These are phyloP conservation scores for Camelina laxa DNA, from an alignment of 345 rosid genomes.

Conservation along the genomic window DNA sequence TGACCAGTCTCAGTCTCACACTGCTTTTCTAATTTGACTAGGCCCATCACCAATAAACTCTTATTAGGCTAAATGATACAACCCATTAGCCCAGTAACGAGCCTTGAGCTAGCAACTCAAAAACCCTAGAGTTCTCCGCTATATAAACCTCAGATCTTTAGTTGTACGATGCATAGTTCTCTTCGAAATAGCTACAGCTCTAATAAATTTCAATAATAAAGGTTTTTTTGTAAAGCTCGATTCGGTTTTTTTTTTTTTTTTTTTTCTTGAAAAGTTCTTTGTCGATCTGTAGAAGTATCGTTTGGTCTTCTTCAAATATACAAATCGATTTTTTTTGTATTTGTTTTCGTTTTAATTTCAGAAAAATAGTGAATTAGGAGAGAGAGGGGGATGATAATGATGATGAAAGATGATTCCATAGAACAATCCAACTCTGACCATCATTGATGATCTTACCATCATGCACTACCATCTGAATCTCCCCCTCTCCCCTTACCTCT, in stretches of 20 bases:
- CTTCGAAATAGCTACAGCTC: background rate
- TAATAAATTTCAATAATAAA: too few species aligned
- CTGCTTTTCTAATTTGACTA: background rate
- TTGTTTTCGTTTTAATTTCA: too few species aligned
- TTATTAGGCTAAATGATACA: background rate
- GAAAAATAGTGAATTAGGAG: too few species aligned
- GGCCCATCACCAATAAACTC: background rate
- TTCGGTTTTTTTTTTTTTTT: too few species aligned
- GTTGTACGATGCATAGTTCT: background rate
- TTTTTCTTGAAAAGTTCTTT: background rate
- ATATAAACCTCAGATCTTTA: background rate
- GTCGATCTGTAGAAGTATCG: background rate
- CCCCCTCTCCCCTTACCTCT: background rate
- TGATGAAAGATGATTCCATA: conserved; percentile 43
- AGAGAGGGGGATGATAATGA: conserved; percentile 39
- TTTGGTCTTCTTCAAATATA: background rate
- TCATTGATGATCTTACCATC: conserved; percentile 36
- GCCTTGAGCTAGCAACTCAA: background rate
- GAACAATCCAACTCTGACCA: conserved; percentile 49
- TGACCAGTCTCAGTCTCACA: conserved; percentile 1
- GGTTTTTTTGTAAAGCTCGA: too few species aligned
- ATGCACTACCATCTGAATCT: conserved; percentile 51
- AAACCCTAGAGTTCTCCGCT: conserved; percentile 38
- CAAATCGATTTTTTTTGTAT: background rate
- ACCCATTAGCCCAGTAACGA: conserved; percentile 26